Conservation (phyloP, 1,284 basidiomycete species). For the Pyrrhoderma noxium region DNA sequence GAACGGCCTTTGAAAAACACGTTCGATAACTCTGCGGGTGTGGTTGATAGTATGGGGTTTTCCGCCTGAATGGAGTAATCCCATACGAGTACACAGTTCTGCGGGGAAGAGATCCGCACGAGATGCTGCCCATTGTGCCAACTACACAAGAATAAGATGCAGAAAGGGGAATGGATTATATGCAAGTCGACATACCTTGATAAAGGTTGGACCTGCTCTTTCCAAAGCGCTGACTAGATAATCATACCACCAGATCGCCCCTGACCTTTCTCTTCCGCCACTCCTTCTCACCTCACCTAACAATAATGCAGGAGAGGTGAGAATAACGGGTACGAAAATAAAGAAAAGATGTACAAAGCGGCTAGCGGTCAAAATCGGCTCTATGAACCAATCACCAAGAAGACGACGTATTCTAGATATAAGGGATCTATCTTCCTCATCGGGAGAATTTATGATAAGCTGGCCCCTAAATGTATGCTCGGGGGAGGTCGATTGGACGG, state of each 20-base stretch:
- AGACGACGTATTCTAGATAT: slow-evolving; percentile 36
- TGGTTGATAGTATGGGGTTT: slow-evolving; percentile 78
- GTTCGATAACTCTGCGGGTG: slow-evolving; percentile 80
- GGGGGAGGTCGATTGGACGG: slow-evolving; percentile 32
- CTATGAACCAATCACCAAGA: slow-evolving; percentile 59
- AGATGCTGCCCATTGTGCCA: slow-evolving; percentile 98
- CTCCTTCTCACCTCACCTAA: slow-evolving; percentile 55
- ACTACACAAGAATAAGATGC: slow-evolving; percentile 35
- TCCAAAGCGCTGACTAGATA: slow-evolving; percentile 89
- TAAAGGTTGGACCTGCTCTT: slow-evolving; percentile 92
- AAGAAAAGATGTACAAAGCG: slow-evolving; percentile 81
- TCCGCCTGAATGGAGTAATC: slow-evolving; percentile 84
- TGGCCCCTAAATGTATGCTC: slow-evolving; percentile 19
- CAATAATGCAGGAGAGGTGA: slow-evolving; percentile 80
- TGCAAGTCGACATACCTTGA: slow-evolving; percentile 59
- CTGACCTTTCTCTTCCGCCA: slow-evolving; percentile 68
- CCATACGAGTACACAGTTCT: slow-evolving; percentile 83
- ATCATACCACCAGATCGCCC: slow-evolving; percentile 93
- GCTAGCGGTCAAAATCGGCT: slow-evolving; percentile 78
- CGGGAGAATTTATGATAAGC: slow-evolving; percentile 49
- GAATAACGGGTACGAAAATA: slow-evolving; percentile 85
- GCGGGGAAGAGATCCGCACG: slow-evolving; percentile 91
- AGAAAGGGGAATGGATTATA: slow-evolving; percentile 1
- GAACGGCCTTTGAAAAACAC: slow-evolving; percentile 78
- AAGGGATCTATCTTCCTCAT: slow-evolving; percentile 47